A percentile compares a stretch with the other conserved stretches of the same genome.
These are phyloP conservation scores for Vishniacozyma victoriae DNA, from an alignment of 768 basidiomycete genomes.

Conservation along the genomic window DNA sequence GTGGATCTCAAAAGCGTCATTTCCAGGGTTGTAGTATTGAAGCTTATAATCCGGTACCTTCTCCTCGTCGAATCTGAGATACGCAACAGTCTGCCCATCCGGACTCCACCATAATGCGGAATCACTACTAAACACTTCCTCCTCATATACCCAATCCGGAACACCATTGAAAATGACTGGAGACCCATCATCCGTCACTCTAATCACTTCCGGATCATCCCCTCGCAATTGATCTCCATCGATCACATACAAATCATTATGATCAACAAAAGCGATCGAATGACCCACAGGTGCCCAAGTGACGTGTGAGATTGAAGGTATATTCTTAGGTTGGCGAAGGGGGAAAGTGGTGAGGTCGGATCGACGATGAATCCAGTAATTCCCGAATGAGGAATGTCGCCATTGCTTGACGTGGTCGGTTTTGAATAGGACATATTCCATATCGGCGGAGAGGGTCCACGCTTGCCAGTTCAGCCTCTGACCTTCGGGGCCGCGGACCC, in stretches of 20 bases:
- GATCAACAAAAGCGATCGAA: constrained; percentile 75
- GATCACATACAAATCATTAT: constrained; percentile 84
- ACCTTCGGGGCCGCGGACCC: constrained; percentile 33
- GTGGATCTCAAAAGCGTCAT: constrained; percentile 61
- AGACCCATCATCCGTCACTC: constrained; percentile 74
- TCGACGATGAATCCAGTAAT: constrained; percentile 86
- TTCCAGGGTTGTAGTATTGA: constrained; percentile 85
- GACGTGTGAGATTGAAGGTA: constrained; percentile 70
- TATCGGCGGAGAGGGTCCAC: constrained; percentile 86
- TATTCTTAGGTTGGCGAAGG: constrained; percentile 61
- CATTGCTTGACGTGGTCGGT: constrained; percentile 81
- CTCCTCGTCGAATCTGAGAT: constrained; percentile 81
- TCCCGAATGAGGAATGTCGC: constrained; percentile 83
- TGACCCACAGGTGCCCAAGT: constrained; percentile 79
- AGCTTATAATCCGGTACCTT: constrained; percentile 77
- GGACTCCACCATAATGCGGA: constrained; percentile 90
- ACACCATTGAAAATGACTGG: constrained; percentile 86
- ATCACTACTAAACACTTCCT: constrained; percentile 59
- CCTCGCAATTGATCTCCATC: constrained; percentile 43
- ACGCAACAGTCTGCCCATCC: constrained; percentile 64
- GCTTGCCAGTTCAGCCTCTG: constrained; percentile 49
- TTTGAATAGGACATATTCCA: constrained; percentile 80
- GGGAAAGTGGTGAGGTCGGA: constrained; percentile 63
- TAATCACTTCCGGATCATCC: constrained; percentile 50
- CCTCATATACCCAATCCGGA: constrained; percentile 77